Evolutionary conservation across 306 rosid genomes (phyloP).

Genomic region (Medicago truncatula): MtrunA17r5.0-ANR NC_053049.1:300501-301000

Average conservation of each 20-base stretch:
- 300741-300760: conserved; percentile 75
- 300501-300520: conserved; percentile 88
- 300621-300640: conserved; percentile 1
- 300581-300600: neutral
- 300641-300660: conserved; percentile 8
- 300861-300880: conserved; percentile 19
- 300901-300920: neutral
- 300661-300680: neutral
- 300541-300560: conserved; percentile 62
- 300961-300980: neutral
- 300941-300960: neutral
- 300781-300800: conserved; percentile 47
- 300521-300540: conserved; percentile 94
- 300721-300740: conserved; percentile 67
- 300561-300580: conserved; percentile 33
- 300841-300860: conserved; percentile 16
- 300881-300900: neutral
- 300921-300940: neutral
- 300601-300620: neutral
- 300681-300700: neutral
- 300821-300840: neutral
- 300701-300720: conserved; percentile 20
- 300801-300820: conserved; percentile 31
- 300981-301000: too few relatives aligned
- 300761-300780: conserved; percentile 83